Base-by-base conservation (phyloP, 306 rosid species). In the Cucurbita ficifolia region DNA sequence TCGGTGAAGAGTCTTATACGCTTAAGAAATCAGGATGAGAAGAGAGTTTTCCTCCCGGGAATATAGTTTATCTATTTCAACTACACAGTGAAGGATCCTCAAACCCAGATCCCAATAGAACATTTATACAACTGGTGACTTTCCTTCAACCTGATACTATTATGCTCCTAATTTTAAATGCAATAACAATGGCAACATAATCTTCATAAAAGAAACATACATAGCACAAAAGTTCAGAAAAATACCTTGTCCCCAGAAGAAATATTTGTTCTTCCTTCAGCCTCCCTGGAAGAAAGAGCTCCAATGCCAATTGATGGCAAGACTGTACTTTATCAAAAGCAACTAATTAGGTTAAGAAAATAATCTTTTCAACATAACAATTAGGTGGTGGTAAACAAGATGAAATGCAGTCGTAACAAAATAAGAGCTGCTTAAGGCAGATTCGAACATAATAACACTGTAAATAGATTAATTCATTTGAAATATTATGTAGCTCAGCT, bases 221-320 rank as follows among this genome's bases (percentile, higher is more conserved):
- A 71, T 71, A 35, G 49, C 46, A 51, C 38, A 68, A 65, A n/a
- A 55, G 10, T 72, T 50, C 64, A 43, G 10, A 43, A 43, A 12
- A 65, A 75, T 89, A 94, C 98, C 98, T 91, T 94, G 74, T 91
- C 99, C 72, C 92, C 91, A 0, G 97, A 80, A 77, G 99, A 85
- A 60, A 87, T 77, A 83, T 91, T 94, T 68, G 97, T 88, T 85
- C 96, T 85, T 65, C 99, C 99, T 81, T 91, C 99, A 36, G 99
- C 99, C 87, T 94, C 97, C 53, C 97, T 85, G 29, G 91, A 89
- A 79, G 96, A 89, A 67, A 94, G 96, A 11, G 97, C 90, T 39
- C 96, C 95, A 80, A 94, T 87, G 72, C 99, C 97, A 72, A 81
- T 73, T 80, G 99, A 94, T 49, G 99, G 95, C 92, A 94, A 79